A percentile compares a stretch with the other conserved stretches of the same genome.
Conservation (phyloP, 352 stramenopile species). For the Globisporangium abappressorium region DNA sequence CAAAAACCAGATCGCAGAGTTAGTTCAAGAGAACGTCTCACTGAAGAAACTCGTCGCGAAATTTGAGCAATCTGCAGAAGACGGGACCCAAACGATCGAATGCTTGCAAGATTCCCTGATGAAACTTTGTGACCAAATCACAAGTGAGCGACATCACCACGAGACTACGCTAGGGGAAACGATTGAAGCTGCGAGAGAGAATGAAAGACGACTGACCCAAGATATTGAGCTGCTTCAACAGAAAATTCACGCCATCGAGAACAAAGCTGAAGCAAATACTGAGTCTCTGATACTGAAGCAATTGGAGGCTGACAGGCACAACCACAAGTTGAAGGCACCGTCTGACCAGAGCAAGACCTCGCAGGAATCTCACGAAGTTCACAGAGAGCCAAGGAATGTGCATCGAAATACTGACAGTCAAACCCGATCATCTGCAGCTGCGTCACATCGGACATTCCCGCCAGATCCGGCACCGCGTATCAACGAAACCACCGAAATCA, state of each 20-base stretch:
- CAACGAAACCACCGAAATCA: neutral
- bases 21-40: neutral
- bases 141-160: slow-evolving; percentile 23
- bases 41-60: slow-evolving; percentile 23
- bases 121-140: slow-evolving; percentile 29
- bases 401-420: neutral
- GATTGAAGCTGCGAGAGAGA: neutral
- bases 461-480: too few species aligned
- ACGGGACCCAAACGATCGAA: slow-evolving; percentile 39
- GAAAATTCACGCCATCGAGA: slow-evolving; percentile 9
- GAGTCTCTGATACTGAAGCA: neutral
- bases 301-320: neutral
- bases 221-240: slow-evolving; percentile 10
- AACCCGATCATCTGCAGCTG: neutral
- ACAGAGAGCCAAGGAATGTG: neutral
- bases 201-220: slow-evolving; percentile 9
- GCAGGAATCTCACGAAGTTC: neutral
- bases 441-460: neutral
- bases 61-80: slow-evolving; percentile 32
- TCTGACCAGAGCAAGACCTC: neutral
- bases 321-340: neutral
- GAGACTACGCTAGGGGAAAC: slow-evolving; percentile 7
- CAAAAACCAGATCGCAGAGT: slow-evolving; percentile 7
- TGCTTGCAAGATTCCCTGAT: slow-evolving; percentile 37
- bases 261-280: neutral